Evolutionary conservation across 805 yeast species (phyloP).

Genomic region (Lachancea fermentati): DNA sequence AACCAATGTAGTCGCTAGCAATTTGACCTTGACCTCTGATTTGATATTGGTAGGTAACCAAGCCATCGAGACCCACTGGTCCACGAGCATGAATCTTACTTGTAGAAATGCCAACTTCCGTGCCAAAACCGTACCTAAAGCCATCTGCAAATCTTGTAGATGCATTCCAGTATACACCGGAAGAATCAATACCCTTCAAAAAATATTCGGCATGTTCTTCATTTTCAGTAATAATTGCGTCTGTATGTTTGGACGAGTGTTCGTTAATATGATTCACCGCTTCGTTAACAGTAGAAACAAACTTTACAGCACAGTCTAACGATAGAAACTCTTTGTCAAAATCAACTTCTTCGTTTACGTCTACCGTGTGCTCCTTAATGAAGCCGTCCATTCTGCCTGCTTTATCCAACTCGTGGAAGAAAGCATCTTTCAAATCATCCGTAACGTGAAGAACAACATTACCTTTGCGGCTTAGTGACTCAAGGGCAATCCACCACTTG

Average conservation of each 20-base stretch:
- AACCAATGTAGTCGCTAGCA: conserved; percentile 87
- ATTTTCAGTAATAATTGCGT: conserved; percentile 77
- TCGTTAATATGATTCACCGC: conserved; percentile 84
- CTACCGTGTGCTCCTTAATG: conserved; percentile 32
- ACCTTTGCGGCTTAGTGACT: conserved; percentile 50
- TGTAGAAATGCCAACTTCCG: conserved; percentile 97
- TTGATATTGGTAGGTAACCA: conserved; percentile 93
- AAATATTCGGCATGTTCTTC: conserved; percentile 68
- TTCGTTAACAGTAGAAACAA: conserved; percentile 50
- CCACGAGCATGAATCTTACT: conserved; percentile 98
- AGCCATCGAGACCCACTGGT: conserved; percentile 96
- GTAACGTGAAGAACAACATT: conserved; percentile 66
- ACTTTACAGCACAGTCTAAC: conserved; percentile 70
- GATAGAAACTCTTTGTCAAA: conserved; percentile 82
- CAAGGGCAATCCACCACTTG: conserved; percentile 35
- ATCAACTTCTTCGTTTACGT: conserved; percentile 46
- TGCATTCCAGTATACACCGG: conserved; percentile 97
- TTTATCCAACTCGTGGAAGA: conserved; percentile 21
- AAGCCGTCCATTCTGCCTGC: conserved; percentile 13
- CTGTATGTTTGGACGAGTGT: conserved; percentile 97
- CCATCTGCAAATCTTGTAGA: conserved; percentile 98
- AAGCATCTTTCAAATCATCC: conserved; percentile 37
- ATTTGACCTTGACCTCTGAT: conserved; percentile 89
- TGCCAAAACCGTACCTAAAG: conserved; percentile 95
- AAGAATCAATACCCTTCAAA: conserved; percentile 81